phyloP scores from a whole-genome alignment of 805 yeast species.

The Starmerella stigmatis region DNA sequence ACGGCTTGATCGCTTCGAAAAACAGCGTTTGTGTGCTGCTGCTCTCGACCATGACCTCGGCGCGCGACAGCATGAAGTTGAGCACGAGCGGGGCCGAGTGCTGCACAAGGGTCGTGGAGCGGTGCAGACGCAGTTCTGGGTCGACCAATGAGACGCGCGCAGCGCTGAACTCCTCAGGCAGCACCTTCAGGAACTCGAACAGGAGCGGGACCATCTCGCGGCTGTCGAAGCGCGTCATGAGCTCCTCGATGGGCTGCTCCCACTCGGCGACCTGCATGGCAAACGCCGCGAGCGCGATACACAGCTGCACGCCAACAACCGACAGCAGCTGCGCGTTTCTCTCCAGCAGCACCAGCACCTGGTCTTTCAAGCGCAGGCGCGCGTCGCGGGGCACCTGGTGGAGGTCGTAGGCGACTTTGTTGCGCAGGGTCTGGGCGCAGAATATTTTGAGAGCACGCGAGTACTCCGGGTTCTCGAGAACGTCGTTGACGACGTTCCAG shows the following conservation, averaged over 20 bases:
- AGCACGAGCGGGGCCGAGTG: conserved; percentile 61
- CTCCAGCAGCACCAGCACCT: conserved; percentile 49
- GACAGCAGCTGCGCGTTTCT: conserved; percentile 36
- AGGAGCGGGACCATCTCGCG: conserved; percentile 37
- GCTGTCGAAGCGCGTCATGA: conserved; percentile 38
- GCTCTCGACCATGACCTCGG: conserved; percentile 33
- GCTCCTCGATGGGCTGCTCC: conserved; percentile 60
- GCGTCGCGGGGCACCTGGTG: conserved; percentile 57
- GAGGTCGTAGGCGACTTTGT: conserved; percentile 75
- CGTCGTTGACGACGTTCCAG: conserved; percentile 59
- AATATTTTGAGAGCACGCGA: conserved; percentile 60
- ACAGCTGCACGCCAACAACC: conserved; percentile 72
- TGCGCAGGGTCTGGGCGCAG: conserved; percentile 82
- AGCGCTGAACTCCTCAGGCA: conserved; percentile 88
- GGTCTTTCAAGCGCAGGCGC: conserved; percentile 52
- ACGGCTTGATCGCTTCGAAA: conserved; percentile 69
- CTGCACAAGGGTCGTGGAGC: conserved; percentile 55
- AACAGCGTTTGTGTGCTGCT: conserved; percentile 33
- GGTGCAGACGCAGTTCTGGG: conserved; percentile 22
- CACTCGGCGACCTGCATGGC: conserved; percentile 69
- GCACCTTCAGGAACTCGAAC: conserved; percentile 67
- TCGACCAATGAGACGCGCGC: conserved; percentile 51
- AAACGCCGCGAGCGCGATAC: conserved; percentile 70
- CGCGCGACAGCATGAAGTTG: conserved; percentile 40
- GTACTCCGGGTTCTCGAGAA: conserved; percentile 34